Base-by-base conservation (phyloP, 768 basidiomycete genomes). In the Rhizopogon vulgaris region DNA sequence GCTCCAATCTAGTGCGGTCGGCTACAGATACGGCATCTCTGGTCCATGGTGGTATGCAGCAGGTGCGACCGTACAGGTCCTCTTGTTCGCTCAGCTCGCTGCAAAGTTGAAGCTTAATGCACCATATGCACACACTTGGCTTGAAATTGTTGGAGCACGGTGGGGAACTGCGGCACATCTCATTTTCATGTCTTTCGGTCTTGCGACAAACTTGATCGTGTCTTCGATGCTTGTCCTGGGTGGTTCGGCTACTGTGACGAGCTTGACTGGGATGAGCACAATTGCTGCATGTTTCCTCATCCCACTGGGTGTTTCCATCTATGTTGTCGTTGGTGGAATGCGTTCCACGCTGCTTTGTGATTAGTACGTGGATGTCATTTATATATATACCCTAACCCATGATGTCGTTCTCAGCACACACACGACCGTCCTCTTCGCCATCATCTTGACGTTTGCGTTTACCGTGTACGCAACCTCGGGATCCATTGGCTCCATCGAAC, bases 11-110 rank as follows among this genome's bases (percentile, higher is more conserved):
- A 88, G 85, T 50, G 87, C 89, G 0, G 83, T 90, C 7, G 90
- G 84, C 0, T 96, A 94, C 67, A 85, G 86, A 61, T 91, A 82
- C 59, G 93, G 80, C 66, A 84, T 94, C 54, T 83, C 81, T 4
- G 91, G 90, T 0, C 89, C 90, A 0, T 93, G 87, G 86, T 91
- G 89, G 86, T 94, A 94, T 58, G 92, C 88, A 6, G 81, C 87
- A 32, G 92, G 91, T n/a, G 92, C 90, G 22, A 87, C 85, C 0
- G 82, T 92, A 24, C 90, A 91, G 63, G 83, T 96, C 51, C 75
- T 94, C 25, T 80, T 96, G n/a, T 96, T 97, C 62, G 91, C 92
- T 7, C 68, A 90, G 81, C 75, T 94, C 41, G 90, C 94, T 0
- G 89, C 91, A 15, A 96, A 95, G 63, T 78, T 95, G 53, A 96